phyloP scores from a whole-genome alignment of 805 yeast species.

The Saccharomycopsis fermentans region DNA sequence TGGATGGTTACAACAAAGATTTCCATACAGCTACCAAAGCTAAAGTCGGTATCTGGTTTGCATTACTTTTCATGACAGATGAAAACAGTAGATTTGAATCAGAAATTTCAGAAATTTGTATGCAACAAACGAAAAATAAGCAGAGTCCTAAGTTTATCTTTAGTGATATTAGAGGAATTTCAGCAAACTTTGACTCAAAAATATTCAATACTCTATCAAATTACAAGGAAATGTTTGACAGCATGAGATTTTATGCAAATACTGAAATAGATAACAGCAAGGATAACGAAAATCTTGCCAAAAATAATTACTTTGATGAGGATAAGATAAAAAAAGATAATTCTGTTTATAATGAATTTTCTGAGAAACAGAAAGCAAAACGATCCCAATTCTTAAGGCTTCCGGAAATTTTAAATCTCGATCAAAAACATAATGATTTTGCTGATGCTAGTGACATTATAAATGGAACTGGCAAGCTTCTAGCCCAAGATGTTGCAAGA shows the following conservation, averaged over 20 bases:
- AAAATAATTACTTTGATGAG: not conserved
- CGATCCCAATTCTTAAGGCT: not conserved
- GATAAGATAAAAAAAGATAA: too few relatives aligned
- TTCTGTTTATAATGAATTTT: too few relatives aligned
- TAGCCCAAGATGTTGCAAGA: slow-evolving; percentile 1
- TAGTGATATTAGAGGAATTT: not conserved
- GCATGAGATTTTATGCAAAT: not conserved
- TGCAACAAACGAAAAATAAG: too few relatives aligned
- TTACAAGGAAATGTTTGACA: not conserved
- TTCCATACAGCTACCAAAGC: not conserved
- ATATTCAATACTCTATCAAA: not conserved
- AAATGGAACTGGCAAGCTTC: not conserved
- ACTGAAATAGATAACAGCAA: not conserved
- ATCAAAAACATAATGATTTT: not conserved
- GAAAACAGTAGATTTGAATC: not conserved
- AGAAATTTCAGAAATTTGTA: not conserved
- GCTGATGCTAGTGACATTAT: not conserved
- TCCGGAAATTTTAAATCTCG: not conserved
- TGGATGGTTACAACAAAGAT: not conserved
- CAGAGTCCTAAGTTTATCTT: not conserved
- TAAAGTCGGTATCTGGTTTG: not conserved
- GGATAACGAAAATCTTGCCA: not conserved
- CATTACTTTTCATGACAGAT: not conserved
- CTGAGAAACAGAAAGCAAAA: too few relatives aligned
- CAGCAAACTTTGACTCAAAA: not conserved